phyloP scores from a whole-genome alignment of 805 yeast genomes.

The Metschnikowia henanensis region DNA sequence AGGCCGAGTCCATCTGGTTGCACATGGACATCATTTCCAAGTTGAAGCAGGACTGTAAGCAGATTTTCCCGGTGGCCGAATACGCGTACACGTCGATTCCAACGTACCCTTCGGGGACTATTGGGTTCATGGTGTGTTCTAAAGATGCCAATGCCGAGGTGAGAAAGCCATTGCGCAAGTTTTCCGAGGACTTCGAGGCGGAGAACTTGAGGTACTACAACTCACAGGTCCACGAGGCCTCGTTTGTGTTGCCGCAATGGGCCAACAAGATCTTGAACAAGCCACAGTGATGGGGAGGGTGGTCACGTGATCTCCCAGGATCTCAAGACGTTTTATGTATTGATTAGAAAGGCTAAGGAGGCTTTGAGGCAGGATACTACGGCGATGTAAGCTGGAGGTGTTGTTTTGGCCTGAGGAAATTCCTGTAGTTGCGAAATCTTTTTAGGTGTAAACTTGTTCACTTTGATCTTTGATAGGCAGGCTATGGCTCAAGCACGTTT shows the following conservation, averaged over 20 bases:
- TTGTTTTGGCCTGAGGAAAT: constrained; percentile 2
- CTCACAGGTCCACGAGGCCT: constrained; percentile 78
- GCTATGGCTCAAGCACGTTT: no score
- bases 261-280: constrained; percentile 54
- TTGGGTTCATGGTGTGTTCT: constrained; percentile 96
- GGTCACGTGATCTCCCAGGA: constrained; percentile 1
- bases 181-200: constrained; percentile 60
- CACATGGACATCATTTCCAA: constrained; percentile 82
- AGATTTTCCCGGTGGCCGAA: constrained; percentile 88
- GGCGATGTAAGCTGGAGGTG: no score
- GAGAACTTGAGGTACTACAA: constrained; percentile 80
- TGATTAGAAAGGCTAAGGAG: no score
- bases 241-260: constrained; percentile 91
- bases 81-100: constrained; percentile 93
- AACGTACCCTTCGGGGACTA: constrained; percentile 95
- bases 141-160: constrained; percentile 70
- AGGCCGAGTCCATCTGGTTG: constrained; percentile 94
- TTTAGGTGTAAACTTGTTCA: constrained; percentile 9
- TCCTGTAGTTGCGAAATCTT: constrained; percentile 7
- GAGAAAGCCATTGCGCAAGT: constrained; percentile 63
- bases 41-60: constrained; percentile 76
- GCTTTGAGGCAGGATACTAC: background rate
- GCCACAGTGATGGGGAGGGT: constrained; percentile 11
- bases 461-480: no score
- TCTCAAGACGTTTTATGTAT: background rate